Base-by-base conservation (phyloP, 331 rosid species). In the Telfairia occidentalis region DNA sequence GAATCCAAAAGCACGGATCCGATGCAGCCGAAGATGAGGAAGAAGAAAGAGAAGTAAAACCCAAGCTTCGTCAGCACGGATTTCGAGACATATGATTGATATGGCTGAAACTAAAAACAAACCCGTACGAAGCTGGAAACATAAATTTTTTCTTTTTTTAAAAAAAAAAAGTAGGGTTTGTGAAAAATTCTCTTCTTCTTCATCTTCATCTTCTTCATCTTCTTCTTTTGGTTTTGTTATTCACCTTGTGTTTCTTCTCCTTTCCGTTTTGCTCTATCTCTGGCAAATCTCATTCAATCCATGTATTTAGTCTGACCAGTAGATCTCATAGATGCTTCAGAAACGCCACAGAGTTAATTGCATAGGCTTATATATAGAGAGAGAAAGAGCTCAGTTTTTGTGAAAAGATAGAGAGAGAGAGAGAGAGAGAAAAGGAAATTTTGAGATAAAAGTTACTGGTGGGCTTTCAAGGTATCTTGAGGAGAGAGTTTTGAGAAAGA, bases 1-100 rank as follows among this genome's bases (percentile, higher is more conserved):
- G 69, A 74, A 54, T 26, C 13, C 29, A 28, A 57, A 57, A 59
- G 65, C 87, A 71, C 69, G 92, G 96, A 89, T 92, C 96, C 82
- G 85, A 82, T 67, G 79, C 84, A 79, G 65, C 45, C 32, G 35
- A 38, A 72, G n/a, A 48, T 54, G 72, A 18, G n/a, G 46, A 21
- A 57, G 69, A 46, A 53, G 59, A 48, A 11, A 21, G 7, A 7
- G 4, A 45, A 70, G 15, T 23, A 77, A 64, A 37, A 32, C 21
- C 28, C 15, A 72, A 53, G 79, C 57, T 57, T 63, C 81, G 71
- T 74, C 53, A 54, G 75, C 83, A 76, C 89, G 48, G 67, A 82
- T 30, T 74, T 78, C 81, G 32, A 87, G 71, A 84, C 75, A 52
- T 81, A 83, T 29, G 73, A 70, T 43, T 26, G 75, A 32, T 61